Conservation (phyloP, 202 grass and related monocot species). For the Setaria viridis region DNA sequence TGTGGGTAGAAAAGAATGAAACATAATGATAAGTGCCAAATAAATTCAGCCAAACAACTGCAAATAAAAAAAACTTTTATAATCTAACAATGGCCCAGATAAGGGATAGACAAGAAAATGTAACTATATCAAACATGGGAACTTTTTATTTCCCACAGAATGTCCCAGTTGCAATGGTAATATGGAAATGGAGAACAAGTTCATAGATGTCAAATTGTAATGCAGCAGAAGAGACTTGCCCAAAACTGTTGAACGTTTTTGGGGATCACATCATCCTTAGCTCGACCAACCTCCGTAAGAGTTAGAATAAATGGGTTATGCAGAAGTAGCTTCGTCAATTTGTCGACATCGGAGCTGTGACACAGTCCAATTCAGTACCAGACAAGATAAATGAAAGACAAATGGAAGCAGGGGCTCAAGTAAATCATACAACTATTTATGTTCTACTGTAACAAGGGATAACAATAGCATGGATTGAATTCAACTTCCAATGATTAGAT, state of each 20-base stretch:
- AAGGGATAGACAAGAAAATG: slow-evolving; percentile 19
- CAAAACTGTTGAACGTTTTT: slow-evolving; percentile 89
- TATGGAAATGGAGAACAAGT: slow-evolving; percentile 22
- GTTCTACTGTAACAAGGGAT: neutral
- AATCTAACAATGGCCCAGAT: slow-evolving; percentile 30
- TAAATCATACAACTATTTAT: slow-evolving; percentile 33
- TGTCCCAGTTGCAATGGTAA: slow-evolving; percentile 22
- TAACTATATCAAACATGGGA: neutral
- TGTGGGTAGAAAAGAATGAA: slow-evolving; percentile 45
- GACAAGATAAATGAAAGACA: slow-evolving; percentile 35
- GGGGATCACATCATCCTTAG: slow-evolving; percentile 79
- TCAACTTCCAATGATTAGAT: neutral
- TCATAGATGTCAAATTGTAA: neutral
- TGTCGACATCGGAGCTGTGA: slow-evolving; percentile 81
- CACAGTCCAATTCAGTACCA: slow-evolving; percentile 29
- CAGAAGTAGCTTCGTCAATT: slow-evolving; percentile 91
- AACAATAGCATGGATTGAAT: slow-evolving; percentile 1
- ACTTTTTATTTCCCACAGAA: neutral
- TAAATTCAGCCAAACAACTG: slow-evolving; percentile 37
- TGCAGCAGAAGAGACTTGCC: slow-evolving; percentile 50
- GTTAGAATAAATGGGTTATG: slow-evolving; percentile 89
- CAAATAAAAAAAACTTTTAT: slow-evolving; percentile 7
- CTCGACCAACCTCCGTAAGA: slow-evolving; percentile 73
- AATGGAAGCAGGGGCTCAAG: slow-evolving; percentile 19
- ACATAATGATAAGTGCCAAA: slow-evolving; percentile 3